Percentiles rank a stretch among this genome's conserved stretches.
These are phyloP conservation scores for Rhizopus delemar DNA, from an alignment of 371 early-diverging fungal genomes.

Conservation along the genomic window DNA sequence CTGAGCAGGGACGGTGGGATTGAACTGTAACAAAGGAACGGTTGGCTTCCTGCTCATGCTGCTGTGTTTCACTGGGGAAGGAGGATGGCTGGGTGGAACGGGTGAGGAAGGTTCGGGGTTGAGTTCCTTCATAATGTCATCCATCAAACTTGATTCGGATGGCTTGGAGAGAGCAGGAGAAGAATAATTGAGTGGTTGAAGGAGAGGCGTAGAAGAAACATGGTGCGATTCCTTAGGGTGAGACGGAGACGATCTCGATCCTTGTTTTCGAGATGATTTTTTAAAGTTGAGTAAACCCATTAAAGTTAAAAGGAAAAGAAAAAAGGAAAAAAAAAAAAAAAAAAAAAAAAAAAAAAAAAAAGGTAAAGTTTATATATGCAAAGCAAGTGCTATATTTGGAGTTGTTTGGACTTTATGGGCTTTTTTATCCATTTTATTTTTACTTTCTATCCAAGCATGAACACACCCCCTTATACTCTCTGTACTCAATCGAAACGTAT, in stretches of 20 bases:
- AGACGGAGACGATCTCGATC: neutral
- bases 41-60: too few species aligned
- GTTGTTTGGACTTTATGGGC: neutral
- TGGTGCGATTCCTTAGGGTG: neutral
- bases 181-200: neutral
- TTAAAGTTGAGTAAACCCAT: slow-evolving; percentile 29
- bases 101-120: neutral
- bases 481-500: neutral
- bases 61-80: too few species aligned
- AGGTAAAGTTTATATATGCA: too few species aligned
- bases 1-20: too few species aligned
- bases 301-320: neutral
- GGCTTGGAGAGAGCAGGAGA: neutral
- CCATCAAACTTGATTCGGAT: slow-evolving; percentile 19
- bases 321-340: slow-evolving; percentile 1
- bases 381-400: too few species aligned
- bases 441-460: too few species aligned
- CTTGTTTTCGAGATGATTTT: slow-evolving; percentile 20
- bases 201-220: neutral
- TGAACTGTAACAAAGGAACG: too few species aligned
- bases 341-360: neutral
- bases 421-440: too few species aligned
- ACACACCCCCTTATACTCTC: too few species aligned
- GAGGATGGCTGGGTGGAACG: too few species aligned
- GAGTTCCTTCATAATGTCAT: slow-evolving; percentile 30